These are phyloP conservation scores for Panaeolus papilionaceus DNA, from an alignment of 768 basidiomycete genomes.

Conservation along the genomic window DNA sequence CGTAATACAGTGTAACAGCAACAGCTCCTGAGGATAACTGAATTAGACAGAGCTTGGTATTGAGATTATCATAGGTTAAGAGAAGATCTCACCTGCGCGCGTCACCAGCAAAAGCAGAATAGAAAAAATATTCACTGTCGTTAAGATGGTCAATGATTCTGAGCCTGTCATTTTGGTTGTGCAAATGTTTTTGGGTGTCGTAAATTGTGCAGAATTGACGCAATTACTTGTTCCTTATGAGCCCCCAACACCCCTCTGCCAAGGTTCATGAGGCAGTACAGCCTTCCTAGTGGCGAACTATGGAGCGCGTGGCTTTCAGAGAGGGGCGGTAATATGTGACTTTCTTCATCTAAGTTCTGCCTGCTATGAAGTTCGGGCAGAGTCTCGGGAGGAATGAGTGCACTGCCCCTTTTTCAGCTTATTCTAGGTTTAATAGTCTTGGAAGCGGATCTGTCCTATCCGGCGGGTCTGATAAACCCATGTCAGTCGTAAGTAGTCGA, in stretches of 20 bases:
- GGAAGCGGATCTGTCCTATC: background rate
- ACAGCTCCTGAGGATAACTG: background rate
- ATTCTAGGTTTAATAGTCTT: background rate
- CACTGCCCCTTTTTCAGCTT: background rate
- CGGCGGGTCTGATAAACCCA: background rate
- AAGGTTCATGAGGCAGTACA: background rate
- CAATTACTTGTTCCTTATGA: background rate
- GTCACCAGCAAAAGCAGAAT: background rate
- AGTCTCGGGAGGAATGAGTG: background rate
- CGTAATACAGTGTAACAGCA: background rate
- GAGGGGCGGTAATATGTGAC: background rate
- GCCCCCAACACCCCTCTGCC: background rate
- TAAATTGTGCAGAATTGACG: background rate
- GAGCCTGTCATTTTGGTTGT: background rate
- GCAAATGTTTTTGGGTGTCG: background rate
- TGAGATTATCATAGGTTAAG: background rate
- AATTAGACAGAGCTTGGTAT: background rate
- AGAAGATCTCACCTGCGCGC: background rate
- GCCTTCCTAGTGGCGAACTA: background rate
- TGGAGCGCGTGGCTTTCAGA: background rate
- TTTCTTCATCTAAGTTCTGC: background rate
- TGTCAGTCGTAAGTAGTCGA: background rate
- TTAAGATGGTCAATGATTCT: background rate
- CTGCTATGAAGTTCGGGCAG: background rate
- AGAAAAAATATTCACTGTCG: background rate